Evolutionary conservation across 164 flowering plant species (phyloP), one percentile per base, ranked within the genome.

Genomic region (Chloranthus sessilifolius): DNA sequence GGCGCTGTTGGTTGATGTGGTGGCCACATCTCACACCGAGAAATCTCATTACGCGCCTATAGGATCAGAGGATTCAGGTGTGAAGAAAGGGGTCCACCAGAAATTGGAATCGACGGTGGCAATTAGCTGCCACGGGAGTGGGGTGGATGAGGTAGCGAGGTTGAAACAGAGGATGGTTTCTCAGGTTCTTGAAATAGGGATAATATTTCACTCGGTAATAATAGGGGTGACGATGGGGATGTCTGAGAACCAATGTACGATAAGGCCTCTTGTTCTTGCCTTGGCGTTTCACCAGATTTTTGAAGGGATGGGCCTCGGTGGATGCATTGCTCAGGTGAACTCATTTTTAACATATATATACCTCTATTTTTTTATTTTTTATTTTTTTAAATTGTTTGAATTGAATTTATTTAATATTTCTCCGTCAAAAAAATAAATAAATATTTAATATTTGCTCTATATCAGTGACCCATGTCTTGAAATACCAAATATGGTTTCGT

Each of bases 231-330:
- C 88, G 0, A 46, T 84, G 82, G 94, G 94, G 31, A 81, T 84
- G 94, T 82, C 88, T 4, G 88, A 80, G 58, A 82, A 84, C 27
- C 42, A 67, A 65, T 82, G 94, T 57, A 84, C 86, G 8, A 84
- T 82, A 16, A 63, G 65, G 43, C 94, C 88, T 12, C 76, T 84
- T 0, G 79, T 82, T 9, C 86, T 80, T 16, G 94, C 94, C 0
- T 65, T 84, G 14, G 67, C 88, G 1, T 84, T 84, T 43, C 94
- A 84, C 50, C 94, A 84, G 66, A 68, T 82, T 26, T 84, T 84
- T 20, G 94, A 84, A 53, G 94, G 94, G 8, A 74, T 84, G 94
- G 94, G 94, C 0, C 88, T 84, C 10, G 94, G 94, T 2, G 94
- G 88, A 19, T 84, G 94, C 60, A 81, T 84, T 53, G 94, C 94